A percentile compares a stretch with the other conserved stretches of the same genome.
These are phyloP conservation scores for Penicillium malachiteum DNA, from an alignment of 495 filamentous ascomycete genomes.

Conservation along the genomic window DNA sequence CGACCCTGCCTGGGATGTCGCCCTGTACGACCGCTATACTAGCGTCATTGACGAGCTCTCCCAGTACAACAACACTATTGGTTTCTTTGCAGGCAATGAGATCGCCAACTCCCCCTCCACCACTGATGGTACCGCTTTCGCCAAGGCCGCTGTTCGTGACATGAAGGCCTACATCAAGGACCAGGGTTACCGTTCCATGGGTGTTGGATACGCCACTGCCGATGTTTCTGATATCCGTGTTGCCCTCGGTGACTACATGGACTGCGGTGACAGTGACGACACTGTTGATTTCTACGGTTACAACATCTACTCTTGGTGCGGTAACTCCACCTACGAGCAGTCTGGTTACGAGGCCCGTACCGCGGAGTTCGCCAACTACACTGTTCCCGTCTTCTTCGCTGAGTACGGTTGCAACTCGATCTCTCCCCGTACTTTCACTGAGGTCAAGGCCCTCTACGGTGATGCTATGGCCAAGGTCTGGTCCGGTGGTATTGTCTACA, in stretches of 20 bases:
- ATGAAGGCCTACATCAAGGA: slow-evolving; percentile 87
- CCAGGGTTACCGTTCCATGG: slow-evolving; percentile 72
- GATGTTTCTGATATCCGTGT: slow-evolving; percentile 79
- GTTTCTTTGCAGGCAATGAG: slow-evolving; percentile 98
- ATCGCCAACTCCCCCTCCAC: slow-evolving; percentile 83
- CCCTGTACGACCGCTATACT: slow-evolving; percentile 77
- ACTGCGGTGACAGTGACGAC: slow-evolving; percentile 67
- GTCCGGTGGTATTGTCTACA: slow-evolving; percentile 95
- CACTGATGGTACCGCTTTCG: slow-evolving; percentile 83
- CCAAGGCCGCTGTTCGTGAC: slow-evolving; percentile 95
- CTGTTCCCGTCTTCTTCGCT: slow-evolving; percentile 92
- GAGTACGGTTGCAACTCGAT: slow-evolving; percentile 94
- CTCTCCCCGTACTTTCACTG: slow-evolving; percentile 74
- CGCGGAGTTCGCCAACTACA: slow-evolving; percentile 80
- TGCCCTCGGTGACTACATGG: slow-evolving; percentile 84
- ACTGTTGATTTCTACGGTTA: slow-evolving; percentile 96
- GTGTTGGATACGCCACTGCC: slow-evolving; percentile 93
- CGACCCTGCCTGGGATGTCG: slow-evolving; percentile 70
- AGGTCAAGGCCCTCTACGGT: slow-evolving; percentile 82
- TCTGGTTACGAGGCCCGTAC: slow-evolving; percentile 82
- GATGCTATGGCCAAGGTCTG: slow-evolving; percentile 77
- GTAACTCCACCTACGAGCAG: slow-evolving; percentile 64
- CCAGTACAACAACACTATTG: slow-evolving; percentile 81
- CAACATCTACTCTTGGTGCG: slow-evolving; percentile 99
- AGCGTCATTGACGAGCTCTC: slow-evolving; percentile 75